Evolutionary conservation across 2,329 filamentous ascomycete species (phyloP).

Genomic region (Dothideomycetes sp.): DNA sequence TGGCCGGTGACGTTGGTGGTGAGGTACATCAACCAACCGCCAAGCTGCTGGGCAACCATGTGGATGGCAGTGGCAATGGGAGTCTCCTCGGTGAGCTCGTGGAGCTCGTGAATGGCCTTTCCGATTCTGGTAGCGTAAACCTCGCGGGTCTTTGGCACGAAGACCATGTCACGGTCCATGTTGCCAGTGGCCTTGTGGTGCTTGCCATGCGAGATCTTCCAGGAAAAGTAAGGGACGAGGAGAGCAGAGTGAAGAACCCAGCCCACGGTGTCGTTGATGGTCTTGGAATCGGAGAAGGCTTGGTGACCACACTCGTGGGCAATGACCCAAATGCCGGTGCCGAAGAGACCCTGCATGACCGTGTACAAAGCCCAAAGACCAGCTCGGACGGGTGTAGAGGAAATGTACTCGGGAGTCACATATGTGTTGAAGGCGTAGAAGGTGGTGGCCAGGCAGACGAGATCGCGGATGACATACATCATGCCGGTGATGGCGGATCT

Average conservation of each 20-base stretch:
- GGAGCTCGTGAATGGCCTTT: constrained; percentile 65
- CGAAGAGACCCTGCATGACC: constrained; percentile 82
- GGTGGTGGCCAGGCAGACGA: constrained; percentile 58
- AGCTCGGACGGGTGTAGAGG: constrained; percentile 55
- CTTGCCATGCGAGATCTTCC: constrained; percentile 98
- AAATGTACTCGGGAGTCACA: constrained; percentile 73
- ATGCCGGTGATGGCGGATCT: constrained; percentile 67
- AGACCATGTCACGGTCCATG: constrained; percentile 98
- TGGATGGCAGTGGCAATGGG: constrained; percentile 67
- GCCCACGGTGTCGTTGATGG: constrained; percentile 82
- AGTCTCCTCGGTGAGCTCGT: constrained; percentile 88
- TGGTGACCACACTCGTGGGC: constrained; percentile 98
- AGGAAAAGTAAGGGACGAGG: constrained; percentile 95
- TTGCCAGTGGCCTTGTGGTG: constrained; percentile 98
- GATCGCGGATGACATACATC: constrained; percentile 74
- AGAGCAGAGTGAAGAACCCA: constrained; percentile 84
- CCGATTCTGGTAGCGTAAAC: constrained; percentile 67
- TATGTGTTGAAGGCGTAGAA: constrained; percentile 87
- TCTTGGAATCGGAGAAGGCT: constrained; percentile 86
- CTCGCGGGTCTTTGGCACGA: constrained; percentile 84
- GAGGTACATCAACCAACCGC: constrained; percentile 90
- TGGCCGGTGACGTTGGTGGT: constrained; percentile 89
- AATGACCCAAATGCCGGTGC: constrained; percentile 88
- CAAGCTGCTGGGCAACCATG: constrained; percentile 74
- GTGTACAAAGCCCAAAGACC: constrained; percentile 59